Conservation (phyloP, 1,139 yeast genomes). For the Suhomyces bokatorum region DNA sequence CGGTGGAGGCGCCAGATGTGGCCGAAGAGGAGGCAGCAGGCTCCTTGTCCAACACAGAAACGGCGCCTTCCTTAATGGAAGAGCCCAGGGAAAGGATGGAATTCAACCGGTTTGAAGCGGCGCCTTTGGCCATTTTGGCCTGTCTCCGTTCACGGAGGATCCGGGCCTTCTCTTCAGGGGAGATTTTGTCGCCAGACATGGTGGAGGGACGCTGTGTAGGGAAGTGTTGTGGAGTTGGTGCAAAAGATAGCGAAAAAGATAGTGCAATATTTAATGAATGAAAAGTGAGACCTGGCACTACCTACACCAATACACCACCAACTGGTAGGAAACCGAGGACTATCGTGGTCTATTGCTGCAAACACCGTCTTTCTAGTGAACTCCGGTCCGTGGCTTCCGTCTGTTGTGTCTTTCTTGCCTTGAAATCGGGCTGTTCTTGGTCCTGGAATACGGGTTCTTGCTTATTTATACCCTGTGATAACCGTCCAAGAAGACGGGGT, state of each 20-base stretch:
- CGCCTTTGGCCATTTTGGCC: slow-evolving; percentile 63
- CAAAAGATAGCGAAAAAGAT: neutral
- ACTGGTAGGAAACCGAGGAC: neutral
- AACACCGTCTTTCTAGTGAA: too few species aligned
- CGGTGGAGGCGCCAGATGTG: neutral
- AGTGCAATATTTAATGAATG: neutral
- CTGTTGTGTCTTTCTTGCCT: neutral
- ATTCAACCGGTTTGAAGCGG: slow-evolving; percentile 56
- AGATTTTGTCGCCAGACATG: slow-evolving; percentile 7
- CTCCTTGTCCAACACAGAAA: slow-evolving; percentile 39
- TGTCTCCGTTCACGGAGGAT: slow-evolving; percentile 68
- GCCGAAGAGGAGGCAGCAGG: neutral
- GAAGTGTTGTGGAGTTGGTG: neutral
- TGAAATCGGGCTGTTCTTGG: too few species aligned
- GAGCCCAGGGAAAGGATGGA: slow-evolving; percentile 45
- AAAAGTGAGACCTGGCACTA: slow-evolving; percentile 1
- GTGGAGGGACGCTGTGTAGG: neutral
- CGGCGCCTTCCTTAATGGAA: slow-evolving; percentile 35
- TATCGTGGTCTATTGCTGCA: neutral
- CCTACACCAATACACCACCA: too few species aligned
- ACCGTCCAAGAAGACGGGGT: neutral
- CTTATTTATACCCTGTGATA: neutral
- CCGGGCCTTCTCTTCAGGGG: slow-evolving; percentile 62
- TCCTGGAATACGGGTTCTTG: too few species aligned
- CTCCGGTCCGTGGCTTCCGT: neutral